Conservation (phyloP, 371 early-diverging fungal genomes). For the Zopfochytrium polystomum region DNA sequence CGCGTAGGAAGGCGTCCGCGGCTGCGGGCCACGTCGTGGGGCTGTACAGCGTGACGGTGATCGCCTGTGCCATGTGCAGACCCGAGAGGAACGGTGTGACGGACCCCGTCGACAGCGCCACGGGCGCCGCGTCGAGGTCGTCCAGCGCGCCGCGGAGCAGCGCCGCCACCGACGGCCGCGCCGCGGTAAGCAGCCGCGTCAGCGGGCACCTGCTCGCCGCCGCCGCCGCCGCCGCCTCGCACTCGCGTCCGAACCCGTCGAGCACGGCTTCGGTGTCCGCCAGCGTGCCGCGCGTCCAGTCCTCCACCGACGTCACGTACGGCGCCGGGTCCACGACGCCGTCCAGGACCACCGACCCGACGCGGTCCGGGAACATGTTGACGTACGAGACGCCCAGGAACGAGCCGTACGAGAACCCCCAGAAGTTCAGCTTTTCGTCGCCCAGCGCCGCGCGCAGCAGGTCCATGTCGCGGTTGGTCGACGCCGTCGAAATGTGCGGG, state of each 20-base stretch:
- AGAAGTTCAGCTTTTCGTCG: too few relatives aligned
- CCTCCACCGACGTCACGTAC: slow-evolving; percentile 20
- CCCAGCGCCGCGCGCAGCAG: too few relatives aligned
- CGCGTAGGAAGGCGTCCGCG: slow-evolving; percentile 17
- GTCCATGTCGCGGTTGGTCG: slow-evolving; percentile 34
- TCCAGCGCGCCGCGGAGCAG: neutral
- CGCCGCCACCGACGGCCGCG: slow-evolving; percentile 3
- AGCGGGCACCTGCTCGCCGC: too few relatives aligned
- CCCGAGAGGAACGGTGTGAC: slow-evolving; percentile 2
- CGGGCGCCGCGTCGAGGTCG: slow-evolving; percentile 9
- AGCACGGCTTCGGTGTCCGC: slow-evolving; percentile 22
- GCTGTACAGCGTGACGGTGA: slow-evolving; percentile 13
- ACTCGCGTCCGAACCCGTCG: slow-evolving; percentile 24
- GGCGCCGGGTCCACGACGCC: slow-evolving; percentile 36
- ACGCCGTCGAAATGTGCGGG: slow-evolving; percentile 33
- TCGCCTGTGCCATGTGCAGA: neutral
- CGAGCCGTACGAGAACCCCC: too few relatives aligned
- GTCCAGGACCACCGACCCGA: slow-evolving; percentile 38
- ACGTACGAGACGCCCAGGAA: slow-evolving; percentile 37
- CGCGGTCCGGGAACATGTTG: slow-evolving; percentile 46
- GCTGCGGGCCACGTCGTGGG: slow-evolving; percentile 18
- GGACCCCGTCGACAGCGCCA: neutral
- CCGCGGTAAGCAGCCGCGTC: too few relatives aligned
- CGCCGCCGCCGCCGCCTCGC: slow-evolving; percentile 31
- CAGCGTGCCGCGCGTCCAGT: slow-evolving; percentile 22